Conservation (phyloP, 2,329 filamentous ascomycete genomes). For the Paracoccidioides brasiliensis region DNA sequence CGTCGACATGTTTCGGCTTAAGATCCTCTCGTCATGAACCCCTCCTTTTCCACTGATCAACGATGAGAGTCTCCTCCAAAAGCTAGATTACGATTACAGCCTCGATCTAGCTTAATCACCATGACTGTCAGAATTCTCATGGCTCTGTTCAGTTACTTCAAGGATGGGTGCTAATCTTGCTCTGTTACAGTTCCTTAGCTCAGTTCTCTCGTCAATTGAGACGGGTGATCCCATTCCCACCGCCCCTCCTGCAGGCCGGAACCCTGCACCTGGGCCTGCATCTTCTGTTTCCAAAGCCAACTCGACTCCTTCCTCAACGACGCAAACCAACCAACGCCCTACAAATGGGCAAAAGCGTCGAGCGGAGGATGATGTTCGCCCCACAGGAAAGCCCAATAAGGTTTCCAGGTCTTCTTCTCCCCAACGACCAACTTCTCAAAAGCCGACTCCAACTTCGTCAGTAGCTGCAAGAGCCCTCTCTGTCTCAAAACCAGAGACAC, state of each 20-base stretch:
- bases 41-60: not conserved
- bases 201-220: conserved; percentile 39
- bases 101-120: not conserved
- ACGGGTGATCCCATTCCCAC: conserved; percentile 21
- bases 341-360: conserved; percentile 1
- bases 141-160: not conserved
- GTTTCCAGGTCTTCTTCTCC: conserved; percentile 2
- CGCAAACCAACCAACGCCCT: not conserved
- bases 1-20: conserved; percentile 1
- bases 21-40: conserved; percentile 2
- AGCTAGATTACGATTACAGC: not conserved
- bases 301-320: not conserved
- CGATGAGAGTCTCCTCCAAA: not conserved
- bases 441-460: not conserved
- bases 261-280: conserved; percentile 4
- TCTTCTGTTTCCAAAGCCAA: not conserved
- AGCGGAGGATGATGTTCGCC: not conserved
- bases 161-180: not conserved
- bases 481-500: not conserved
- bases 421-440: not conserved
- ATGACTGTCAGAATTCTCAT: conserved; percentile 29
- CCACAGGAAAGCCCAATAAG: not conserved
- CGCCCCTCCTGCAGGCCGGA: conserved; percentile 11
- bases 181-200: conserved; percentile 36
- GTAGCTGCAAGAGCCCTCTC: not conserved